A percentile compares a stretch with the other conserved stretches of the same genome.
phyloP scores from a whole-genome alignment of 192 early-diverging fungal genomes.

The Dimargaris cristalligena region DNA sequence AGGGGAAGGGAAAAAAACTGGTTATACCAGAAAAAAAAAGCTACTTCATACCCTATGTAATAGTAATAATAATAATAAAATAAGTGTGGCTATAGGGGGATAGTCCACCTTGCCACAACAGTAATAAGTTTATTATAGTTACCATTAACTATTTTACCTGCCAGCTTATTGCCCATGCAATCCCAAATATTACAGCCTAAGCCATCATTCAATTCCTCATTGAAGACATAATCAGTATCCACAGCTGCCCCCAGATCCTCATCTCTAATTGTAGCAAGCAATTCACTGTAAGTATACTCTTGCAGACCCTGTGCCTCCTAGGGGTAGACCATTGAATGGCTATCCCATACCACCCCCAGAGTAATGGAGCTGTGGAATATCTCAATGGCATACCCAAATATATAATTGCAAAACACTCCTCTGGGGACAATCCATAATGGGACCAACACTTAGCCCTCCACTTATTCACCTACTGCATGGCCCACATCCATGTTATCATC shows the following conservation, averaged over 20 bases:
- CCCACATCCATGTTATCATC: no score
- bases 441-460: no score
- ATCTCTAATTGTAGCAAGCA: conserved; percentile 10
- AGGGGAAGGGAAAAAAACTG: no score
- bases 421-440: no score
- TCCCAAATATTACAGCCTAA: not conserved
- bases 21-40: no score
- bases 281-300: not conserved
- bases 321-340: not conserved
- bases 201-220: conserved; percentile 7
- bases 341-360: not conserved
- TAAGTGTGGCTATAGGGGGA: no score
- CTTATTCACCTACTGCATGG: no score
- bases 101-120: no score
- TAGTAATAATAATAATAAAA: no score
- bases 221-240: conserved; percentile 2
- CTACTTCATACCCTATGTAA: no score
- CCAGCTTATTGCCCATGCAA: conserved; percentile 3
- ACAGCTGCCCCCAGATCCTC: conserved; percentile 10
- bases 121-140: conserved; percentile 14
- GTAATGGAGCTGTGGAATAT: not conserved
- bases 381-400: no score
- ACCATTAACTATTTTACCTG: conserved; percentile 12
- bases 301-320: not conserved
- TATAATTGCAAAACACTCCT: no score